Evolutionary conservation across 768 basidiomycete genomes (phyloP).

Genomic region (Sarcodon sp.): DNA sequence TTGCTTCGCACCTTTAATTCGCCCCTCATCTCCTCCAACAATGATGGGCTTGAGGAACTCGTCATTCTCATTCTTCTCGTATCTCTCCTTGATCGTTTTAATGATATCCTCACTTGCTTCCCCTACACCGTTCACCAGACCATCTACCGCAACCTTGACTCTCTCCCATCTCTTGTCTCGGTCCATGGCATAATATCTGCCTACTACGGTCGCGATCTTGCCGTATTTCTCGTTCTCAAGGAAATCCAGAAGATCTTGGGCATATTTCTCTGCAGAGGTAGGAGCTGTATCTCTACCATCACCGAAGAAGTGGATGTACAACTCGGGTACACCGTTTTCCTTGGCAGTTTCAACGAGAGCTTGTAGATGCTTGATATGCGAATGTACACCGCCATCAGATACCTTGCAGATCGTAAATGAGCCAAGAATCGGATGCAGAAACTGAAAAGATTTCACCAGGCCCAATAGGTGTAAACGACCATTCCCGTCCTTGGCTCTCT

Average conservation of each 20-base stretch:
- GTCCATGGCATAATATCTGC: constrained; percentile 96
- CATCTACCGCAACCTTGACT: constrained; percentile 81
- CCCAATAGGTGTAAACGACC: constrained; percentile 86
- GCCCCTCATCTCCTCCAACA: constrained; percentile 62
- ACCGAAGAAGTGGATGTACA: constrained; percentile 89
- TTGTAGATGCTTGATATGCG: constrained; percentile 83
- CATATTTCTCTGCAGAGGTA: constrained; percentile 66
- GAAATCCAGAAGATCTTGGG: constrained; percentile 66
- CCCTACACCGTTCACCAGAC: constrained; percentile 59
- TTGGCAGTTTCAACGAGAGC: constrained; percentile 89
- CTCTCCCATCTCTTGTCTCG: constrained; percentile 96
- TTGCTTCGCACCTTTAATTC: constrained; percentile 56
- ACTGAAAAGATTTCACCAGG: constrained; percentile 31
- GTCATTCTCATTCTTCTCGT: constrained; percentile 80
- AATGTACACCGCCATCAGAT: constrained; percentile 96
- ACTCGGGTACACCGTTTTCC: constrained; percentile 69
- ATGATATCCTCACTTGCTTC: constrained; percentile 49
- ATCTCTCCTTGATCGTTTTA: constrained; percentile 57
- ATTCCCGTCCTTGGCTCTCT: constrained; percentile 70
- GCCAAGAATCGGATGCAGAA: background rate
- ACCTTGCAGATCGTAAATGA: constrained; percentile 29
- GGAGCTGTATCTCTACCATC: constrained; percentile 95
- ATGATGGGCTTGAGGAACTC: constrained; percentile 96
- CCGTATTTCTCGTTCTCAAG: constrained; percentile 67
- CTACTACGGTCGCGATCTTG: constrained; percentile 74